Percentiles rank a stretch among this genome's conserved stretches.
phyloP scores from a whole-genome alignment of 2,329 filamentous ascomycete genomes.

The Stemphylium vesicarium region DNA sequence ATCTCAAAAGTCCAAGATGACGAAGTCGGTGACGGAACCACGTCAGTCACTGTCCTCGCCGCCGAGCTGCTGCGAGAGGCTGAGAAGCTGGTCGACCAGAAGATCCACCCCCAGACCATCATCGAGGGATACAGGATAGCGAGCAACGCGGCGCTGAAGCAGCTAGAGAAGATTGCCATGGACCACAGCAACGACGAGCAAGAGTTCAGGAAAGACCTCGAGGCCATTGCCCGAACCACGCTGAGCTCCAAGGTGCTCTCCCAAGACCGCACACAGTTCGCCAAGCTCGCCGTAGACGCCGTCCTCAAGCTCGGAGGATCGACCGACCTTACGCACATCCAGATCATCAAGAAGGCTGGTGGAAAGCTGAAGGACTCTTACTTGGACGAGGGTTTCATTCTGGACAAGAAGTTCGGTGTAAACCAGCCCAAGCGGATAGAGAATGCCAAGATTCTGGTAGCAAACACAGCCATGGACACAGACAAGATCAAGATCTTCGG shows the following conservation, averaged over 20 bases:
- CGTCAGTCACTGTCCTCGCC: constrained; percentile 93
- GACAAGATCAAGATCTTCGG: constrained; percentile 99
- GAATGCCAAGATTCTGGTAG: constrained; percentile 97
- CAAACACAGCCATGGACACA: constrained; percentile 99
- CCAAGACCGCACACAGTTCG: constrained; percentile 92
- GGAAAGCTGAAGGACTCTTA: constrained; percentile 98
- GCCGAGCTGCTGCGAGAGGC: constrained; percentile 95
- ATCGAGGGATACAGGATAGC: constrained; percentile 99
- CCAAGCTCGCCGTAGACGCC: constrained; percentile 86
- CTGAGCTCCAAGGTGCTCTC: constrained; percentile 96
- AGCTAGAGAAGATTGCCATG: constrained; percentile 82
- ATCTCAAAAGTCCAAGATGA: constrained; percentile 99
- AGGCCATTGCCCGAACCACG: constrained; percentile 91
- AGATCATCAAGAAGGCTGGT: constrained; percentile 99
- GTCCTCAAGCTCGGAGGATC: constrained; percentile 88
- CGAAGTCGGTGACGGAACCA: constrained; percentile 97
- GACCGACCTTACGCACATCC: constrained; percentile 94
- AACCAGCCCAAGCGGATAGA: constrained; percentile 98
- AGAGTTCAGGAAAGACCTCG: constrained; percentile 86
- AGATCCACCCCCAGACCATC: constrained; percentile 99
- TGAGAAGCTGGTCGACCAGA: constrained; percentile 95
- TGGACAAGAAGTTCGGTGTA: constrained; percentile 98
- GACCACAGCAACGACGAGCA: constrained; percentile 85
- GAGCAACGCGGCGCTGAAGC: constrained; percentile 82
- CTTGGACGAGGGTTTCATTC: constrained; percentile 95